Base-by-base conservation (phyloP, 352 stramenopile species). In the Phytophthora gonapodyides region DNA sequence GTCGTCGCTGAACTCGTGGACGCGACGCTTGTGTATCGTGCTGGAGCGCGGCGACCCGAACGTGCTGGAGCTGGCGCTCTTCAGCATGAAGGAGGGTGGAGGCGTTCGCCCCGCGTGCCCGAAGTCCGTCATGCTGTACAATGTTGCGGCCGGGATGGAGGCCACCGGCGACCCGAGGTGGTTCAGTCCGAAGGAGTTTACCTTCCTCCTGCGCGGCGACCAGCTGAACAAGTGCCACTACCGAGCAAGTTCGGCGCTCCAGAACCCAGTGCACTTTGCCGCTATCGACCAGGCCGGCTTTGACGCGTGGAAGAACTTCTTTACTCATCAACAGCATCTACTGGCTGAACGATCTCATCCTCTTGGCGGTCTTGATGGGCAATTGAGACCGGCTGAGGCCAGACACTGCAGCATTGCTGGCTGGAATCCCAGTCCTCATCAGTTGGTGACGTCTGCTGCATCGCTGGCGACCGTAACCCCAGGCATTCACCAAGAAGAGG, bases 31-130 rank as follows among this genome's bases (percentile, higher is more conserved):
- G 51, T 91, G 82, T 37, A 79, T 95, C 17, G 84, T 93, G 2
- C 60, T 95, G 13, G 71, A 87, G 42, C 79, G 82, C 37, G 84
- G 81, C 3, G 61, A 86, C 1, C 76, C 73, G 0, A 69, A 84
- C 13, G 58, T 89, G 0, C 52, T 93, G 7, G 84, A 95, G 66
- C 61, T 93, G n/a, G 82, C 81, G 21, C 73, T 93, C 9, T 93
- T 90, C 40, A 76, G 62, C 17, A 79, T 87, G 69, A 67, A 76
- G 40, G 69, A 79, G 21, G 69, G 60, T 6, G 67, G 66, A 10
- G 62, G 63, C 4, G 55, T 72, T 30, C 78, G 84, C 1, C 80
- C 80, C 1, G 76, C 78, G 43, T 82, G 78, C 17, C 84, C 84
- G 15, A 75, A 62, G 15, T 76, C 74, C 1, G 80, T 91, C 16